phyloP scores from a whole-genome alignment of 2,329 filamentous ascomycete species.

The Hyphodiscus sp. region DNA sequence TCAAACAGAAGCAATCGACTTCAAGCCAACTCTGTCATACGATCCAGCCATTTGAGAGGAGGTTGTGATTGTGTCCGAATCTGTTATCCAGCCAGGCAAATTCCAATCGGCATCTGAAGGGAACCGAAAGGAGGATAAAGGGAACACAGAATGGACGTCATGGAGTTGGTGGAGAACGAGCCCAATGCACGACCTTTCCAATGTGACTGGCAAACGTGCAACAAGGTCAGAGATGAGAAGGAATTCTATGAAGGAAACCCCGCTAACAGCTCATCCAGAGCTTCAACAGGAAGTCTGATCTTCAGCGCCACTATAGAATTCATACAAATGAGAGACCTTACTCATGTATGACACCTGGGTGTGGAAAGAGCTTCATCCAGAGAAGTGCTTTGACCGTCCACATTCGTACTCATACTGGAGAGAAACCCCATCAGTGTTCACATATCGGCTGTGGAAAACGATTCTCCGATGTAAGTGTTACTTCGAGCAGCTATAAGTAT shows the following conservation, averaged over 20 bases:
- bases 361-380: slow-evolving; percentile 66
- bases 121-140: not conserved
- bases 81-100: not conserved
- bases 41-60: not conserved
- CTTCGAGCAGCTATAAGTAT: not conserved
- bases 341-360: slow-evolving; percentile 51
- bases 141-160: slow-evolving; percentile 47
- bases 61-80: not conserved
- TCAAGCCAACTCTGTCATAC: not conserved
- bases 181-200: slow-evolving; percentile 55
- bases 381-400: slow-evolving; percentile 65
- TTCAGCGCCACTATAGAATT: slow-evolving; percentile 64
- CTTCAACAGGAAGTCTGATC: slow-evolving; percentile 66
- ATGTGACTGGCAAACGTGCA: slow-evolving; percentile 57
- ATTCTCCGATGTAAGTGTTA: slow-evolving; percentile 52
- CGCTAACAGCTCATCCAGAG: slow-evolving; percentile 39
- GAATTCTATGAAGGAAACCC: not conserved
- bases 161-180: slow-evolving; percentile 60
- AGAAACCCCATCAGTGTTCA: slow-evolving; percentile 65
- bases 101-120: not conserved
- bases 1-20: not conserved
- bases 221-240: slow-evolving; percentile 42
- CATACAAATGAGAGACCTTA: slow-evolving; percentile 67
- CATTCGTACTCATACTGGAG: slow-evolving; percentile 63
- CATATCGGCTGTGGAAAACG: slow-evolving; percentile 60